Conservation (phyloP, 2,329 filamentous ascomycete genomes). For the Colletotrichum orbiculare region DNA sequence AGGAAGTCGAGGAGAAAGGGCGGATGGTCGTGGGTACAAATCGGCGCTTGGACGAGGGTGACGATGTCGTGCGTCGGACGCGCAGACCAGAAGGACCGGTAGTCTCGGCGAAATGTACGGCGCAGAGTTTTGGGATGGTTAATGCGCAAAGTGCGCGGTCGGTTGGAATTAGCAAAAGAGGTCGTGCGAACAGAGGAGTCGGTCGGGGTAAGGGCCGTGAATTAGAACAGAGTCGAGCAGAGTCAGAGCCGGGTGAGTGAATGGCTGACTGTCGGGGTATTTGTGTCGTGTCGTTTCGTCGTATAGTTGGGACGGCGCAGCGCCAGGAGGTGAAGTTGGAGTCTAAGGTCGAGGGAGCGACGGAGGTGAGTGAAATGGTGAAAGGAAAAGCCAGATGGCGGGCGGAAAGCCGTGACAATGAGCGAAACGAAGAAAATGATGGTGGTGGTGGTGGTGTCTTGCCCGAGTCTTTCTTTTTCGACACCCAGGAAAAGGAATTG, state of each 20-base stretch:
- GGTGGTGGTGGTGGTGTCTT: slow-evolving; percentile 11
- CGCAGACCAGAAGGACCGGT: slow-evolving; percentile 14
- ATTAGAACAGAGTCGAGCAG: slow-evolving; percentile 16
- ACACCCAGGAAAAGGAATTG: slow-evolving; percentile 23
- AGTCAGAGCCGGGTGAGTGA: slow-evolving; percentile 5
- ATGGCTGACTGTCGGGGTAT: slow-evolving; percentile 2
- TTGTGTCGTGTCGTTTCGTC: slow-evolving; percentile 19
- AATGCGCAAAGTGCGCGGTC: slow-evolving; percentile 27
- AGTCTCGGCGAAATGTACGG: slow-evolving; percentile 14
- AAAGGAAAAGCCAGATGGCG: slow-evolving; percentile 27
- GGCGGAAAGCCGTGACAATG: slow-evolving; percentile 26
- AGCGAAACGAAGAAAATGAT: slow-evolving; percentile 22
- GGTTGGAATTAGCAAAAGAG: slow-evolving; percentile 26
- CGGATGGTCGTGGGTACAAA: slow-evolving; percentile 7
- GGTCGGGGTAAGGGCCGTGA: slow-evolving; percentile 23
- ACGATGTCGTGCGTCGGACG: slow-evolving; percentile 15
- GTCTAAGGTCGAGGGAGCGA: slow-evolving; percentile 19
- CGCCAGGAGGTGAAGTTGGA: background rate
- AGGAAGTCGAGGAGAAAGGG: background rate
- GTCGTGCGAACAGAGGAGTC: slow-evolving; percentile 26
- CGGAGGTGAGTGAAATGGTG: background rate
- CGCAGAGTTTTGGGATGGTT: slow-evolving; percentile 23
- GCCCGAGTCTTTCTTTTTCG: slow-evolving; percentile 31
- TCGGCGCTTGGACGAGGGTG: slow-evolving; percentile 25
- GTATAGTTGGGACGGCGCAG: slow-evolving; percentile 24